phyloP scores from a whole-genome alignment of 805 yeast genomes.

The Naumovozyma baii region DNA sequence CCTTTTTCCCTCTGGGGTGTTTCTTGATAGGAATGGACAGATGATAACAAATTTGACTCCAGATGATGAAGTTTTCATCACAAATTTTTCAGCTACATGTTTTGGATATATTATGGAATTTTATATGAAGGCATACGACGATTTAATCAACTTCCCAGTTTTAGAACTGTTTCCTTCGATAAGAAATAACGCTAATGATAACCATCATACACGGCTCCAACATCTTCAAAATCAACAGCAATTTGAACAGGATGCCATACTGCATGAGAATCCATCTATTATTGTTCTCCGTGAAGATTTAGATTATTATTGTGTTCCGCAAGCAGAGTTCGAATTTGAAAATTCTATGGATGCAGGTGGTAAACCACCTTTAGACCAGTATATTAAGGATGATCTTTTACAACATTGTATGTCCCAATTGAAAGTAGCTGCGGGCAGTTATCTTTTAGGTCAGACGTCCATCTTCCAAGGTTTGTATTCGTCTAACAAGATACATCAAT shows the following conservation, averaged over 20 bases:
- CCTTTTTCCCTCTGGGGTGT: conserved; percentile 79
- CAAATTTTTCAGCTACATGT: conserved; percentile 71
- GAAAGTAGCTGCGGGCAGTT: conserved; percentile 61
- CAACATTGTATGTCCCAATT: conserved; percentile 45
- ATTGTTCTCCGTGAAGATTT: conserved; percentile 86
- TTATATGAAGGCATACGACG: conserved; percentile 58
- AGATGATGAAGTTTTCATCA: conserved; percentile 63
- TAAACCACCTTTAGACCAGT: conserved; percentile 28
- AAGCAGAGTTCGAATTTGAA: conserved; percentile 31
- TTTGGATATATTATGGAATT: conserved; percentile 67
- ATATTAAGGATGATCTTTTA: conserved; percentile 28
- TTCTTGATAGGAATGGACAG: conserved; percentile 47
- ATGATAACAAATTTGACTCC: conserved; percentile 68
- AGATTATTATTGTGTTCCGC: conserved; percentile 80
- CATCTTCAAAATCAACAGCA: not conserved
- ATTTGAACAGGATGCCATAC: conserved; percentile 20
- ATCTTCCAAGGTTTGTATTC: conserved; percentile 62
- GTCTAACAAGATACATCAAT: conserved; percentile 1
- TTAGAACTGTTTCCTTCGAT: not conserved
- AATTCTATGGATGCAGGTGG: conserved; percentile 30
- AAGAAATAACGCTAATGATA: not conserved
- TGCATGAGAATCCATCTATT: conserved; percentile 73
- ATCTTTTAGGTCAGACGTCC: conserved; percentile 41
- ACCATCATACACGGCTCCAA: not conserved
- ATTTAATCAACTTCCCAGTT: conserved; percentile 27